A percentile compares a stretch with the other conserved stretches of the same genome.
phyloP scores from a whole-genome alignment of 2,329 filamentous ascomycete genomes.

The Helotiales sp. region DNA sequence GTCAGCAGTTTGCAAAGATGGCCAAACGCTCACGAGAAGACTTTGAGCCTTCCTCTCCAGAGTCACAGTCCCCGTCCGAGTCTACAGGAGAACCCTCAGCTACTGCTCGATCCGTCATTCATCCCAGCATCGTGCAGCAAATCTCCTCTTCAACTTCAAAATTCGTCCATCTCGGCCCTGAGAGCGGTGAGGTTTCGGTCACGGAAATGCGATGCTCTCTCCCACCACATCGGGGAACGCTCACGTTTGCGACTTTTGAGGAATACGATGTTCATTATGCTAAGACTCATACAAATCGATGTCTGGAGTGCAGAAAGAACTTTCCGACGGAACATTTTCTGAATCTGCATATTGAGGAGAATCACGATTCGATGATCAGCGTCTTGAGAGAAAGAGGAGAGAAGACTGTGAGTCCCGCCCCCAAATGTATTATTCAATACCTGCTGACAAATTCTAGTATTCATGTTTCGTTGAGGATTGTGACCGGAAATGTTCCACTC shows the following conservation, averaged over 20 bases:
- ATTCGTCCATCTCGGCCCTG: conserved; percentile 66
- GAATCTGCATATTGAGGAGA: conserved; percentile 85
- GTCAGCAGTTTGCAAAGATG: conserved; percentile 50
- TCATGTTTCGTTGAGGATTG: conserved; percentile 90
- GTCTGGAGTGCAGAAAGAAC: conserved; percentile 82
- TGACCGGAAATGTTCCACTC: conserved; percentile 80
- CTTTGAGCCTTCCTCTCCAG: conserved; percentile 50
- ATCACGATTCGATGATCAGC: conserved; percentile 80
- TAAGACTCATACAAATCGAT: conserved; percentile 82
- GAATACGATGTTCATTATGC: conserved; percentile 89
- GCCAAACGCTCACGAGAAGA: conserved; percentile 63
- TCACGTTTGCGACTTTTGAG: conserved; percentile 74
- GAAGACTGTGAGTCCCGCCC: conserved; percentile 68
- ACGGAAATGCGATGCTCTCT: conserved; percentile 76
- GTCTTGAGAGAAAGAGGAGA: conserved; percentile 79
- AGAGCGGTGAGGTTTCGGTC: conserved; percentile 44
- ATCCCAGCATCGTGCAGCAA: conserved; percentile 34
- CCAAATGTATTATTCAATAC: neutral
- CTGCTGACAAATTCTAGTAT: conserved; percentile 58
- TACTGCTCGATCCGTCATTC: conserved; percentile 37
- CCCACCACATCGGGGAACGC: conserved; percentile 74
- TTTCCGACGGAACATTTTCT: conserved; percentile 85
- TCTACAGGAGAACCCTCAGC: conserved; percentile 24
- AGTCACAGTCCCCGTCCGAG: conserved; percentile 40
- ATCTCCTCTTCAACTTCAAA: conserved; percentile 51